A percentile compares a stretch with the other conserved stretches of the same genome.
Evolutionary conservation across 371 early-diverging fungal genomes (phyloP).

Genomic region (Mortierella sp.): DNA sequence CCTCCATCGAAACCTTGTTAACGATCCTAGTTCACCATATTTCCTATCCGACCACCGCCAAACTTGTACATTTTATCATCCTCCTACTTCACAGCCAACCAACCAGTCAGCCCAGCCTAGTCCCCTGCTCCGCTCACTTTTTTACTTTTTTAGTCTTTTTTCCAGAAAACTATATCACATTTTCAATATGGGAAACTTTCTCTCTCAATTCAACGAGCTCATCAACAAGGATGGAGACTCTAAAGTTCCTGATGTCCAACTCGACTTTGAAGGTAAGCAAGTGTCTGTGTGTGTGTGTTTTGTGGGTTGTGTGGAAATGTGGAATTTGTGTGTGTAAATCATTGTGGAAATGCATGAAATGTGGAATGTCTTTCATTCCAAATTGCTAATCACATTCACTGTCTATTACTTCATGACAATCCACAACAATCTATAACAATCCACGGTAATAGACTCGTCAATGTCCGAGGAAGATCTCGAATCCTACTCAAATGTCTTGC

Average conservation of each 20-base stretch:
- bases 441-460: constrained; percentile 59
- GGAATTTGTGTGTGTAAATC: background rate
- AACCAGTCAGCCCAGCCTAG: too few species aligned
- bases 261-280: constrained; percentile 49
- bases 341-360: background rate
- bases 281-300: background rate
- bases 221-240: constrained; percentile 51
- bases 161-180: background rate
- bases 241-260: constrained; percentile 51
- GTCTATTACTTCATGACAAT: too few species aligned
- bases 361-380: constrained; percentile 6
- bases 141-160: background rate
- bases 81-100: background rate
- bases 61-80: background rate
- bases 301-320: background rate
- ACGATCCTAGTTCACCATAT: too few species aligned
- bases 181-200: constrained; percentile 45
- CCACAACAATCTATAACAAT: background rate
- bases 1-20: background rate
- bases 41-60: background rate
- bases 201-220: constrained; percentile 54
- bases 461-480: constrained; percentile 67
- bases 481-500: constrained; percentile 63
- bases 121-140: constrained; percentile 7
- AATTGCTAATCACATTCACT: background rate